Evolutionary conservation across 129 eudicot species (phyloP).

Genomic region (Oenanthe sinensis): DNA sequence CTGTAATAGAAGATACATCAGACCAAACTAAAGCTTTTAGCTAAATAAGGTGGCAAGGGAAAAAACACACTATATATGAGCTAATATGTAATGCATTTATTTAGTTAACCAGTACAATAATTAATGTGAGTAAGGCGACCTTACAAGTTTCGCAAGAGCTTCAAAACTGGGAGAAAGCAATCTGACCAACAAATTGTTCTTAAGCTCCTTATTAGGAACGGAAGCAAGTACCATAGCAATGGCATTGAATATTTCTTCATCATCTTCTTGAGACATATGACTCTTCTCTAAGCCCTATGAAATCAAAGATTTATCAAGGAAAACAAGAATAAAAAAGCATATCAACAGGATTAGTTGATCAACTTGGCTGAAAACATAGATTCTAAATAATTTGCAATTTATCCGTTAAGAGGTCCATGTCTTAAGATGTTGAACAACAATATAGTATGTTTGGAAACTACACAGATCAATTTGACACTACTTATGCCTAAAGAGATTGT

Average conservation of each 20-base stretch:
- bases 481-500: not conserved
- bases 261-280: slow-evolving; percentile 62
- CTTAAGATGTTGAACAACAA: not conserved
- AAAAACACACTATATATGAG: not conserved
- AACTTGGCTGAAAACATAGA: not conserved
- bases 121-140: slow-evolving; percentile 14
- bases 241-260: slow-evolving; percentile 81
- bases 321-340: not conserved
- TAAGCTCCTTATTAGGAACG: slow-evolving; percentile 61
- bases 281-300: slow-evolving; percentile 65
- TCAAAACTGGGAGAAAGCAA: slow-evolving; percentile 74
- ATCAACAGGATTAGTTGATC: not conserved
- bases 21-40: not conserved
- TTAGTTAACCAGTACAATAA: not conserved
- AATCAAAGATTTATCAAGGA: not conserved
- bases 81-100: not conserved
- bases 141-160: slow-evolving; percentile 70
- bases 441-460: not conserved
- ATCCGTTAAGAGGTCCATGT: not conserved
- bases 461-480: not conserved
- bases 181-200: slow-evolving; percentile 55
- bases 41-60: not conserved
- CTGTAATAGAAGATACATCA: slow-evolving; percentile 27
- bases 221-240: slow-evolving; percentile 54
- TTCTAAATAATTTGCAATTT: not conserved